Conservation (phyloP, 2,329 filamentous ascomycete genomes). For the Aspergillus fijiensis region DNA sequence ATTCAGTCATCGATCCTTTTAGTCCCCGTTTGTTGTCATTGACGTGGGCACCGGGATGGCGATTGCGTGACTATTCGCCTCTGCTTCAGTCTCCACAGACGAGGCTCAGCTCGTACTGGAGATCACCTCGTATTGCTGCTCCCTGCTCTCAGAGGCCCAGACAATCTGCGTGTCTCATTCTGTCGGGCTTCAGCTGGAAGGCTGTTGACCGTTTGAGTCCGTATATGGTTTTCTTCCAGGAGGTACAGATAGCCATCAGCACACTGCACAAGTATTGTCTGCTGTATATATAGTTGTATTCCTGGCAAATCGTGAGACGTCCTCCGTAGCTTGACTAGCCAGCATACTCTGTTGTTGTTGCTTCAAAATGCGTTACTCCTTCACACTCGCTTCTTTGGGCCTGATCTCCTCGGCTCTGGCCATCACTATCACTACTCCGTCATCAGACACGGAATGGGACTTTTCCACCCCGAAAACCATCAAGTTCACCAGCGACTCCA, state of each 20-base stretch:
- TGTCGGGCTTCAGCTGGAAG: neutral
- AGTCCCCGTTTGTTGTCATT: slow-evolving; percentile 1
- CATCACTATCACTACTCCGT: slow-evolving; percentile 1
- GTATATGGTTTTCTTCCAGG: no score
- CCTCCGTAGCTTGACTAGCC: neutral
- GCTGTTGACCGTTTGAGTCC: neutral
- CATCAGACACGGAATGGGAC: neutral
- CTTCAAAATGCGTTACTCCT: neutral
- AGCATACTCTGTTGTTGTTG: neutral
- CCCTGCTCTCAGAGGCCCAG: neutral
- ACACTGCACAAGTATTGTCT: neutral
- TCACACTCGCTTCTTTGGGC: neutral
- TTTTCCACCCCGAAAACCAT: slow-evolving; percentile 5
- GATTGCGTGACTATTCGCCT: neutral
- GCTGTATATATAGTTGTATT: neutral
- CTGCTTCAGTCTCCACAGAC: neutral
- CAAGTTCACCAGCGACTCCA: slow-evolving; percentile 3
- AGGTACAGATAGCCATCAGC: neutral
- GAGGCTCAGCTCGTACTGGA: neutral
- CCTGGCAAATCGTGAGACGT: neutral
- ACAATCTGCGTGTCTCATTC: neutral
- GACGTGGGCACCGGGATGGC: neutral
- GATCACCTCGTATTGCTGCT: slow-evolving; percentile 5
- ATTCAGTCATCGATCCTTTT: neutral
- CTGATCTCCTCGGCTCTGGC: slow-evolving; percentile 2